Evolutionary conservation across 2,329 filamentous ascomycete genomes (phyloP), one percentile per base, ranked within the genome.

Genomic region (Pleomassaria siparia): DNA sequence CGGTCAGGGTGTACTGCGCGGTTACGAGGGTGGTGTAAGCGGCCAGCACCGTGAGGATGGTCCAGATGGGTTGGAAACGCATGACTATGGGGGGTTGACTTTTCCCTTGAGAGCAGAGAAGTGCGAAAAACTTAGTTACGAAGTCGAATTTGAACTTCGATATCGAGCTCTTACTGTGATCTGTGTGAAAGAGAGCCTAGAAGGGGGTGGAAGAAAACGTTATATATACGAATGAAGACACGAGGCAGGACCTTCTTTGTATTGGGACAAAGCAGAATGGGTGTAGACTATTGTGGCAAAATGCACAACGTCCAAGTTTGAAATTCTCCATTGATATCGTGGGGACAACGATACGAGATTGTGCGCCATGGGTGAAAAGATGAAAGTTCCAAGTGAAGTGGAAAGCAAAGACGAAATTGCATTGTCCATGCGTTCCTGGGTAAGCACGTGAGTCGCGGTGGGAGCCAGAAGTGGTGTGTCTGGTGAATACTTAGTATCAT

Each of bases 1-100:
- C 54, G 5, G 56, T 59, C 20, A 66, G 56, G 2, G 45, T 51
- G 47, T 67, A 69, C 4, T 29, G 25, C 3, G 24, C 3, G 16
- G 26, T 30, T 22, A 20, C 16, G 3, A 53, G 39, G 10, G 43
- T 7, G 15, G 41, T 12, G 11, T 50, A 15, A 35, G 50, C 45
- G 50, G 37, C 48, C 46, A 61, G 55, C 45, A 51, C 43, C 35
- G 43, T 32, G 21, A 40, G 33, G 7, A 30, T 20, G 28, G 43
- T 32, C 16, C 36, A 30, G 7, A 30, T 20, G 28, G 29, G 15
- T 30, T 4, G 15, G 40, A 29, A 42, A 42, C 12, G 15, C 16
- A 30, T 28, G n/a, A n/a, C n/a, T n/a, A n/a, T n/a, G 39, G 29
- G 24, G 15, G 39, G 46, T 50, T 56, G 16, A 20, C 43, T 7